Evolutionary conservation across 2,329 filamentous ascomycete genomes (phyloP).

Genomic region (Pseudogymnoascus verrucosus): DNA sequence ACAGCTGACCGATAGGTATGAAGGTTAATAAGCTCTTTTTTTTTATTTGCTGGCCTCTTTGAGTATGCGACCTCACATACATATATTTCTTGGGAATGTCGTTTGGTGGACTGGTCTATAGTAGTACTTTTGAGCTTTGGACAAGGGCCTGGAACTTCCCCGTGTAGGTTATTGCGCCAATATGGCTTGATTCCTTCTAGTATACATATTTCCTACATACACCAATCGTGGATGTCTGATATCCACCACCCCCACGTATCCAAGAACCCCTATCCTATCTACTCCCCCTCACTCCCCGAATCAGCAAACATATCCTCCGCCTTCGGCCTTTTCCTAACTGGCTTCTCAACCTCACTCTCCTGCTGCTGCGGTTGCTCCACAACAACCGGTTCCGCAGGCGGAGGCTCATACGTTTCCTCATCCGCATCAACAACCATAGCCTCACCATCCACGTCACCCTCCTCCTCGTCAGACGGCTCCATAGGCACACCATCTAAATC

Average conservation of each 20-base stretch:
- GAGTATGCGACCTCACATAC: not conserved
- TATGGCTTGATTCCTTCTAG: not conserved
- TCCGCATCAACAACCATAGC: constrained; percentile 40
- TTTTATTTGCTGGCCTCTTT: not conserved
- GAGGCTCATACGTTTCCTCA: constrained; percentile 30
- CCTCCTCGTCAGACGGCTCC: constrained; percentile 35
- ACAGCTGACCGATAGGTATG: no score
- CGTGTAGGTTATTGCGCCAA: not conserved
- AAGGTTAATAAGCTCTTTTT: no score
- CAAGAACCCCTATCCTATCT: not conserved
- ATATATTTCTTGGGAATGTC: not conserved
- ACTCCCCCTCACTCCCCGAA: constrained; percentile 44
- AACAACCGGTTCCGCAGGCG: constrained; percentile 16
- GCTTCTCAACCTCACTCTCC: not conserved
- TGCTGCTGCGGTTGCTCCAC: not conserved
- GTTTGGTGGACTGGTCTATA: not conserved
- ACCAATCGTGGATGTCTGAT: not conserved
- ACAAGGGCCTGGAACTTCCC: not conserved
- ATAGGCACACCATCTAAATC: constrained; percentile 37
- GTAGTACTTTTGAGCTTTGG: not conserved
- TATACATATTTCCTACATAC: not conserved
- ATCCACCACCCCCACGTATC: not conserved
- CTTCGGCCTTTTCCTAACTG: constrained; percentile 55
- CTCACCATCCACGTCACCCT: constrained; percentile 34
- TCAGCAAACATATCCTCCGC: constrained; percentile 86